Conservation (phyloP, 2,329 filamentous ascomycete species). For the Tothia fuscella region DNA sequence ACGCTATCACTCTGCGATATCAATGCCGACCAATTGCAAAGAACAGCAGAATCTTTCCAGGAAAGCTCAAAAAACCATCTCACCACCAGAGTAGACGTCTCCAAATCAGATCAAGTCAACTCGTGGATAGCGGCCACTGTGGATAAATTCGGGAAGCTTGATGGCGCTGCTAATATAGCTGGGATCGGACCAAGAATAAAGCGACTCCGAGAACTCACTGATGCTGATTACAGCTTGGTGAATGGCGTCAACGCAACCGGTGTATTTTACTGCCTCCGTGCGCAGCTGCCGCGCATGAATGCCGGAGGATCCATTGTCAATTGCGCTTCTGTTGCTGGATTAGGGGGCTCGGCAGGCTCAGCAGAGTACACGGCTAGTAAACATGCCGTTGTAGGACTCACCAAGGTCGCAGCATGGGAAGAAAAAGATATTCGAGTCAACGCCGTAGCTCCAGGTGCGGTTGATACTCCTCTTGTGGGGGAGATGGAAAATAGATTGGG, state of each 20-base stretch:
- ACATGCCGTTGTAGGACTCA: background rate
- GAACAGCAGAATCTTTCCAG: background rate
- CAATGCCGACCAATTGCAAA: background rate
- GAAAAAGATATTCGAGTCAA: background rate
- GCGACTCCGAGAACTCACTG: conserved; percentile 20
- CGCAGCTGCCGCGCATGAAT: conserved; percentile 29
- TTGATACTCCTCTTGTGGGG: background rate
- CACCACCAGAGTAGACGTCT: conserved; percentile 22
- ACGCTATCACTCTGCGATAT: conserved; percentile 6
- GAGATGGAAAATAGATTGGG: background rate
- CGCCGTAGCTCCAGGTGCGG: background rate
- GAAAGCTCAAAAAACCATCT: conserved; percentile 7
- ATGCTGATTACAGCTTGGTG: conserved; percentile 29
- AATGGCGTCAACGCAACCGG: conserved; percentile 27
- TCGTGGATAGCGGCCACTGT: conserved; percentile 25
- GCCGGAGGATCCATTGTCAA: conserved; percentile 27
- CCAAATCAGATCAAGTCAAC: conserved; percentile 21
- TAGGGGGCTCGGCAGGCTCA: background rate
- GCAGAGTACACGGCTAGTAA: background rate
- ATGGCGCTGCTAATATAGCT: conserved; percentile 29
- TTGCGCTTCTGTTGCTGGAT: background rate
- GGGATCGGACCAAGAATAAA: conserved; percentile 31
- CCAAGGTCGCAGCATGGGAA: background rate
- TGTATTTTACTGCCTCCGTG: conserved; percentile 26
- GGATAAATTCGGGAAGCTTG: conserved; percentile 21